Evolutionary conservation across 2,329 filamentous ascomycete species (phyloP), one percentile per base, ranked within the genome.

Genomic region (Cytospora mali): DNA sequence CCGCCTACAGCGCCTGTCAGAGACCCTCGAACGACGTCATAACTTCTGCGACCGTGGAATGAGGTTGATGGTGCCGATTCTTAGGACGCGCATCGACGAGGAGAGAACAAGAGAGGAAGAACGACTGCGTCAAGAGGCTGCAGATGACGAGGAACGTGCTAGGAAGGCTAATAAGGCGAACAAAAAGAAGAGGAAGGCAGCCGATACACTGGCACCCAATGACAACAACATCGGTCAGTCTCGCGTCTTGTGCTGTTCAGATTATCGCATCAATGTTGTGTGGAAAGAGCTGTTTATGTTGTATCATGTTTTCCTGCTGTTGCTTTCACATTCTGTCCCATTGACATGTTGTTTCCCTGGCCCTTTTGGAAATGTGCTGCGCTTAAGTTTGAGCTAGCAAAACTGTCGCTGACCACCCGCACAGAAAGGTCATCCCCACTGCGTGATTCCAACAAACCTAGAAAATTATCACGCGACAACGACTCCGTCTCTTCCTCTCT

Each of bases 121-220:
- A 70, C 78, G 77, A 58, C 72, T 71, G 76, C 83, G 73, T 80
- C 69, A 79, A 72, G 72, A 80, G 74, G 70, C 74, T 65, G 71
- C 80, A 58, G 81, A 75, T 29, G 83, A 84, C 51, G 79, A 79
- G 65, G 75, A 75, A 64, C 69, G 73, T 54, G 79, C 81, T 58
- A 75, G 77, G 25, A 85, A 85, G 70, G 77, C 80, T 27, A 60
- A 60, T 42, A 83, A 89, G 67, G 64, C 64, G n/a, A 93, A 93
- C 74, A 83, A 89, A 67, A 93, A 91, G 81, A 93, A 91, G 79
- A 88, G 90, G 73, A 93, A 92, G 76, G 90, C 89, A 27, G 79
- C 84, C 9, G 86, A 88, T 62, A 80, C 75, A 59, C 77, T 84
- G 33, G 80, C 80, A 63, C 81, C 85, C 10, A 85, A 83, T 64